Base-by-base conservation (phyloP, 2,329 filamentous ascomycete genomes). In the Teratosphaeria destructans region DNA sequence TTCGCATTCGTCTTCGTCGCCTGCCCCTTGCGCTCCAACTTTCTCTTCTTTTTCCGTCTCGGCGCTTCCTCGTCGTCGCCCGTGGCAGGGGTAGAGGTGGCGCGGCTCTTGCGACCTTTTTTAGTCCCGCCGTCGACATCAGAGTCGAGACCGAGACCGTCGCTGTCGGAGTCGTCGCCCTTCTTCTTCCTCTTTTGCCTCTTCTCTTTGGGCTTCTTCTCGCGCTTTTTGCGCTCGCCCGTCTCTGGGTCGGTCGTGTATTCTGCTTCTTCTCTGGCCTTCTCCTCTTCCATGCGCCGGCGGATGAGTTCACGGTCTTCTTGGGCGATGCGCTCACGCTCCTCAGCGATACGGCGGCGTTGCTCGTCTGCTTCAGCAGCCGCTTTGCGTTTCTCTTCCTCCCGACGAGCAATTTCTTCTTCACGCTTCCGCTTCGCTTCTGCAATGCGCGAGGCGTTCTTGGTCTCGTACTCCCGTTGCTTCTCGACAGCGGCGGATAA, bases 401-500 rank as follows among this genome's bases (percentile, higher is more conserved):
- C 91, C 6, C 90, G 86, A 62, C 83, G 85, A 61, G 81, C 83
- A 23, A 92, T 78, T 72, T 96, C 92, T 3, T 86, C 87, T 67
- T 97, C 89, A 57, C 93, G 87, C 62, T 85, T 82, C 67, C 88
- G 85, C 39, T 89, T 83, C 7, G 94, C 92, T 57, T 90, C 86
- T 62, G 88, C 84, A 3, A 97, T 83, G 73, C 94, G 95, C 68
- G 88, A 85, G 39, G 91, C 90, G 72, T 97, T 96, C 78, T 89
- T 90, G 68, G 91, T 87, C 73, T 99, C 94, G 73, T 95, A 97
- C 63, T 95, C 89, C 63, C 84, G 87, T 73, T 99, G 94, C 65
- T 84, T 87, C 64, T 90, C 86, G 55, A 93, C 84, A 4, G 89
- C 88, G 68, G 91, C 86, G 69, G 95, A 90, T 12, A 99, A 83